Base-by-base conservation (phyloP, 2,329 filamentous ascomycete species). In the Colletotrichum kahawae region DNA sequence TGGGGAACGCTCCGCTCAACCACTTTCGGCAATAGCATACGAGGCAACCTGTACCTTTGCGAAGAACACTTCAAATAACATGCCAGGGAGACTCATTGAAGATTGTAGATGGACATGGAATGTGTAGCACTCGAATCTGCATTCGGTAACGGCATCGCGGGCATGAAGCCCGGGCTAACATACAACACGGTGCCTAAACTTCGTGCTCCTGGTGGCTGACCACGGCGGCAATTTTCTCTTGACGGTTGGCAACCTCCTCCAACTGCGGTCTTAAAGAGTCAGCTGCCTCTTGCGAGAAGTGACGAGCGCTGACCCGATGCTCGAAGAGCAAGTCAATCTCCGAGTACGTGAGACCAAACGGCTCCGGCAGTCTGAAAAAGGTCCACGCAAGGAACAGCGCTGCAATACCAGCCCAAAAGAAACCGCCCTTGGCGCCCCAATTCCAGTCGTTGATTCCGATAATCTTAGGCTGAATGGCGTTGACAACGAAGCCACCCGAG, bases 401-500 rank as follows among this genome's bases (percentile, higher is more conserved):
- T n/a, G 80, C 80, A 18, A 79, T 78, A 9, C 80, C 80, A 48
- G 80, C 80, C 62, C 80, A 81, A 67, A 82, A 81, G 43, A 82
- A 77, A 24, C 77, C 80, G 4, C 80, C 76, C 71, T 81, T 81
- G 7, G 80, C 80, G 14, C 80, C 80, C 80, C 80, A 82, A 67
- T 82, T 79, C 80, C 80, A 82, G 56, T 67, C 67, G 13, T 76
- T 75, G 8, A 34, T 27, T 69, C 78, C 79, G 18, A 75, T 57
- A 33, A 75, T 77, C 18, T 73, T 76, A 21, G 67, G 68, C 54
- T 66, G 70, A 24, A 67, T 36, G 3, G 79, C 79, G 70, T 82
- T 82, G 54, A 67, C 84, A 56, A 87, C 80, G 66, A 87, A 84
- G 77, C 86, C 86, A 12, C 82, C 83, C 6, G 84, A 73, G 69